A percentile compares a stretch with the other conserved stretches of the same genome.
These are phyloP conservation scores for Tephrocybe sp. DNA, from an alignment of 768 basidiomycete species.

Conservation along the genomic window DNA sequence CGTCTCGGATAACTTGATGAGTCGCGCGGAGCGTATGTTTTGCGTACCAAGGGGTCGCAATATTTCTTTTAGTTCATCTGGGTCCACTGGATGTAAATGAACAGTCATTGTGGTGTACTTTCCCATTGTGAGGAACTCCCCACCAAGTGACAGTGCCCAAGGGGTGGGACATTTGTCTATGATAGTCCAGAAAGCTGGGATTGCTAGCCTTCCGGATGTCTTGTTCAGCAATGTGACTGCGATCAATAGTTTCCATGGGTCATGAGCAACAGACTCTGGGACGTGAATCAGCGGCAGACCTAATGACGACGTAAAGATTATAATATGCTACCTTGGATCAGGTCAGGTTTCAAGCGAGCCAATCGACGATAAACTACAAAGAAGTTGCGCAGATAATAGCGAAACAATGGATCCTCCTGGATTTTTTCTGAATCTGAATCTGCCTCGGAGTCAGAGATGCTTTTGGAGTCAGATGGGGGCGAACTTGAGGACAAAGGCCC, in stretches of 20 bases:
- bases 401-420: slow-evolving; percentile 24
- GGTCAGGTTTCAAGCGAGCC: slow-evolving; percentile 29
- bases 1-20: slow-evolving; percentile 51
- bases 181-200: slow-evolving; percentile 65
- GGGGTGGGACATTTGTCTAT: slow-evolving; percentile 60
- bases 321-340: slow-evolving; percentile 38
- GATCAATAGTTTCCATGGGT: slow-evolving; percentile 72
- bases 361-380: slow-evolving; percentile 24
- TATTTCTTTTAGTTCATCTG: slow-evolving; percentile 41
- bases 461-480: background rate
- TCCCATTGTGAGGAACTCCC: background rate
- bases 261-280: slow-evolving; percentile 50
- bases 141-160: slow-evolving; percentile 54
- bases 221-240: slow-evolving; percentile 71
- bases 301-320: too few relatives aligned
- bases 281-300: background rate
- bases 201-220: slow-evolving; percentile 60
- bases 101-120: background rate
- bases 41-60: slow-evolving; percentile 61
- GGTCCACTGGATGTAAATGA: slow-evolving; percentile 35
- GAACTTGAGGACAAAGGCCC: too few relatives aligned
- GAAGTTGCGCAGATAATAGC: slow-evolving; percentile 25
- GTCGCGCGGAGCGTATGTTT: slow-evolving; percentile 53
- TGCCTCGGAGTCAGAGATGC: slow-evolving; percentile 1
- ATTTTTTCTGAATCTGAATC: background rate